phyloP scores from a whole-genome alignment of 495 filamentous ascomycete genomes.

The Hapsidospora chrysogenum region DNA sequence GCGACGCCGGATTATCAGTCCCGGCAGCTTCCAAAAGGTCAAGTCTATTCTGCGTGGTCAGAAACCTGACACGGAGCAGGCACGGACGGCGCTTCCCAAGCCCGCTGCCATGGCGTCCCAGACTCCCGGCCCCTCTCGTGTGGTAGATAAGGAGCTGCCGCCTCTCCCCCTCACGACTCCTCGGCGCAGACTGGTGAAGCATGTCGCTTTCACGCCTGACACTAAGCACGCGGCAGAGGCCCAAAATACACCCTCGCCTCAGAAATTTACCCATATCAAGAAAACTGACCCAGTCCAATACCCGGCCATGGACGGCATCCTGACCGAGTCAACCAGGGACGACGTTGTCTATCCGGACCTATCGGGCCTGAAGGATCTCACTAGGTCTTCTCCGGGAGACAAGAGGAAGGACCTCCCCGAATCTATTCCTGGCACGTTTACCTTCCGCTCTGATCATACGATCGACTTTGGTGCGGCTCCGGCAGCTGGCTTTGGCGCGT shows the following conservation, averaged over 20 bases:
- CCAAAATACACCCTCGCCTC: conserved; percentile 29
- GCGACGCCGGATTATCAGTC: conserved; percentile 11
- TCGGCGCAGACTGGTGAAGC: conserved; percentile 22
- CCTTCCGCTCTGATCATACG: conserved; percentile 41
- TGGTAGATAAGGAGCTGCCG: conserved; percentile 24
- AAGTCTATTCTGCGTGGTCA: conserved; percentile 30
- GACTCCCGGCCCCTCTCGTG: conserved; percentile 21
- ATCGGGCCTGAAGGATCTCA: conserved; percentile 16
- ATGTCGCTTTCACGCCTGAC: conserved; percentile 29
- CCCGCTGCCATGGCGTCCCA: conserved; percentile 17
- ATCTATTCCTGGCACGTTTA: conserved; percentile 35
- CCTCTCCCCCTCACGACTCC: conserved; percentile 30
- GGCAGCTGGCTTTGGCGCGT: conserved; percentile 25
- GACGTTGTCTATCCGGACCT: conserved; percentile 29
- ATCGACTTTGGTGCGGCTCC: conserved; percentile 30
- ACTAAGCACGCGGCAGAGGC: conserved; percentile 16
- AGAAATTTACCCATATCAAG: conserved; percentile 20
- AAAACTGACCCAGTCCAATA: conserved; percentile 13
- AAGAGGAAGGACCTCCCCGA: conserved; percentile 11
- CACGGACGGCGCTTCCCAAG: conserved; percentile 20
- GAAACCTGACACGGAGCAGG: conserved; percentile 18
- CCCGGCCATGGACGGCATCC: conserved; percentile 12
- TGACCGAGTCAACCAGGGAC: conserved; percentile 9
- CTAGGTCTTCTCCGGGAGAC: too few relatives aligned
- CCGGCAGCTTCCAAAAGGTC: conserved; percentile 28